Conservation (phyloP, 2,329 filamentous ascomycete species). For the Beauveria varroae region DNA sequence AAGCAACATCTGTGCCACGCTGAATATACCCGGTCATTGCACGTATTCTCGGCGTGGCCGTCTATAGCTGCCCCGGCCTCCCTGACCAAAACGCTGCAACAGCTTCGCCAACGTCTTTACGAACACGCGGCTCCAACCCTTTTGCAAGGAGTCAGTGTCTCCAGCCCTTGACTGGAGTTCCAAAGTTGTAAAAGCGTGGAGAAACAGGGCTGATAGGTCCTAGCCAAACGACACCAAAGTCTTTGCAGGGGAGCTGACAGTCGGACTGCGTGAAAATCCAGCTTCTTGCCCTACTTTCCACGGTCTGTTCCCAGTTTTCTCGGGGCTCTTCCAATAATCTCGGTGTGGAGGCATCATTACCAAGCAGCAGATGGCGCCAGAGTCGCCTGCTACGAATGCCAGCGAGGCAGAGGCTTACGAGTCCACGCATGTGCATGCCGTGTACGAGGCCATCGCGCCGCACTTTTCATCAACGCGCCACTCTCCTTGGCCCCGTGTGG, state of each 20-base stretch:
- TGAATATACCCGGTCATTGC: not conserved
- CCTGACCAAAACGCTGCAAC: not conserved
- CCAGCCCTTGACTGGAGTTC: not conserved
- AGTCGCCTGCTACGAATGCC: not conserved
- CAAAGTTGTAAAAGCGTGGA: not conserved
- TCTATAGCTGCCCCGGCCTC: not conserved
- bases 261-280: not conserved
- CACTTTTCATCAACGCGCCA: conserved; percentile 77
- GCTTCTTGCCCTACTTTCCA: not conserved
- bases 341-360: not conserved
- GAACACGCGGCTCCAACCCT: not conserved
- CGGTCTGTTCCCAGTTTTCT: not conserved
- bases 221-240: not conserved
- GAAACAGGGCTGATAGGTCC: not conserved
- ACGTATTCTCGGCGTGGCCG: not conserved
- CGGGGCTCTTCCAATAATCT: not conserved
- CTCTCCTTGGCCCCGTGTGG: conserved; percentile 88
- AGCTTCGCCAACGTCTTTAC: not conserved
- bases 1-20: not conserved
- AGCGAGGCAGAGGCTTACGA: conserved; percentile 60
- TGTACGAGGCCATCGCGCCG: conserved; percentile 81
- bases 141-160: not conserved
- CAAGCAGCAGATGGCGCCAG: not conserved
- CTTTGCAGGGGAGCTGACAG: not conserved
- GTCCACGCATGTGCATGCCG: conserved; percentile 76